phyloP scores from a whole-genome alignment of 2,329 filamentous ascomycete species.

The Parascedosporium putredinis region DNA sequence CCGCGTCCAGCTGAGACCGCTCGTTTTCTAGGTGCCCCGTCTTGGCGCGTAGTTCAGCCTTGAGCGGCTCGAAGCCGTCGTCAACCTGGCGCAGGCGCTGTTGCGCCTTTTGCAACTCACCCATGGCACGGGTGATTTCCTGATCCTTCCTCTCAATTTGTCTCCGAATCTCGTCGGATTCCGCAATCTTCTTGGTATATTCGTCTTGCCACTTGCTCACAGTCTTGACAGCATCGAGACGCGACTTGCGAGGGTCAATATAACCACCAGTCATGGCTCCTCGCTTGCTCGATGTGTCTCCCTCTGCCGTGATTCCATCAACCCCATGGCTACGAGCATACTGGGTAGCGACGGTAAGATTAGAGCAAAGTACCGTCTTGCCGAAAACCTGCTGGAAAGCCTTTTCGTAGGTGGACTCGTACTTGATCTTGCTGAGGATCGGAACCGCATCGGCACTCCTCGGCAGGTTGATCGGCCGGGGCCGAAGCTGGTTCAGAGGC shows the following conservation, averaged over 20 bases:
- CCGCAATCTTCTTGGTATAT: constrained; percentile 55
- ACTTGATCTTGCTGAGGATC: constrained; percentile 75
- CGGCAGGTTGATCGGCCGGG: constrained; percentile 64
- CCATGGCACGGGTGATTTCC: constrained; percentile 76
- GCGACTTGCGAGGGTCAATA: constrained; percentile 75
- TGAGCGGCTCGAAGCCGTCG: constrained; percentile 69
- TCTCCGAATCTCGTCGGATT: constrained; percentile 54
- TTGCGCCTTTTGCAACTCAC: constrained; percentile 72
- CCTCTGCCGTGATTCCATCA: constrained; percentile 87
- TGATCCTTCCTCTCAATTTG: constrained; percentile 76
- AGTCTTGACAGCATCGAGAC: constrained; percentile 71
- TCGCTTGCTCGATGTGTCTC: constrained; percentile 89
- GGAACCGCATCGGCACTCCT: constrained; percentile 80
- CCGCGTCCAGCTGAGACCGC: constrained; percentile 62
- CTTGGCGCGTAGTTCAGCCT: constrained; percentile 66
- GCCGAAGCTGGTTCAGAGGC: constrained; percentile 73
- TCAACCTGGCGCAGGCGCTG: constrained; percentile 70
- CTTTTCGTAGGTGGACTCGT: constrained; percentile 64
- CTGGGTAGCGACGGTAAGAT: constrained; percentile 74
- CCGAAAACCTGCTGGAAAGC: constrained; percentile 95
- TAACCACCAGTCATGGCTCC: constrained; percentile 93
- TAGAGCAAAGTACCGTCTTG: constrained; percentile 88
- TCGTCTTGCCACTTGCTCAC: constrained; percentile 66
- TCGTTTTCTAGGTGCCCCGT: constrained; percentile 64
- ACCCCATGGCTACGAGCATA: constrained; percentile 88